phyloP scores from a whole-genome alignment of 495 filamentous ascomycete species.

The Entonaema liquescens region DNA sequence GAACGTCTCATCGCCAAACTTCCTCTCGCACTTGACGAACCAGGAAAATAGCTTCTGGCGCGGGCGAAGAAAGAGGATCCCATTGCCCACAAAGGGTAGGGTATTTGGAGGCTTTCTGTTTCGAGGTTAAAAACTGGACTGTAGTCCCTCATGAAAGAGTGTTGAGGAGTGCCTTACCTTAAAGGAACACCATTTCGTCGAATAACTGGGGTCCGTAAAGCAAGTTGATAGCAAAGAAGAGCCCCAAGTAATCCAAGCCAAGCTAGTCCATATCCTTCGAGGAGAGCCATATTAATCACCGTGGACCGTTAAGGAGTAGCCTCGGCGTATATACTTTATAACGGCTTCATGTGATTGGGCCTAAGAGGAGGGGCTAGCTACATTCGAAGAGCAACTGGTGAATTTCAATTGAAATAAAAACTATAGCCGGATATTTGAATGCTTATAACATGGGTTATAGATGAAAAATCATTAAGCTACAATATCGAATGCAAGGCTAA shows the following conservation, averaged over 20 bases:
- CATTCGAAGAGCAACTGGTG: neutral
- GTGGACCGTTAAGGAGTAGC: neutral
- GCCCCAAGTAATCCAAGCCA: slow-evolving; percentile 20
- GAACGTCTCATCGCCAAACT: slow-evolving; percentile 64
- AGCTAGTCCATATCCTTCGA: slow-evolving; percentile 23
- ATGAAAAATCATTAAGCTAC: neutral
- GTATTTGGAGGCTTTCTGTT: slow-evolving; percentile 62
- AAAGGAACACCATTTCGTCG: slow-evolving; percentile 47
- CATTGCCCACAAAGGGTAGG: slow-evolving; percentile 65
- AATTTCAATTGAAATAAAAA: neutral
- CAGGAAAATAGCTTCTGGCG: slow-evolving; percentile 65
- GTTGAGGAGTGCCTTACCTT: slow-evolving; percentile 36
- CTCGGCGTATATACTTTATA: neutral
- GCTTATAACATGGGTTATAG: neutral
- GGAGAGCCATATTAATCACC: slow-evolving; percentile 26
- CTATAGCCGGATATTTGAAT: neutral
- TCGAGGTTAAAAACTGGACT: neutral
- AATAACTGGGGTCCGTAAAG: slow-evolving; percentile 44
- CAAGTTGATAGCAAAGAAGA: slow-evolving; percentile 33
- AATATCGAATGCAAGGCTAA: neutral
- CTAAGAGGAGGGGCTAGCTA: neutral
- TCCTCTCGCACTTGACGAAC: slow-evolving; percentile 64
- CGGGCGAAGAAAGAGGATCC: slow-evolving; percentile 64
- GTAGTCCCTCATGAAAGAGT: neutral
- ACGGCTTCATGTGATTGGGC: neutral